phyloP scores from a whole-genome alignment of 305 asterid genomes.

The Fraxinus albicans region DNA sequence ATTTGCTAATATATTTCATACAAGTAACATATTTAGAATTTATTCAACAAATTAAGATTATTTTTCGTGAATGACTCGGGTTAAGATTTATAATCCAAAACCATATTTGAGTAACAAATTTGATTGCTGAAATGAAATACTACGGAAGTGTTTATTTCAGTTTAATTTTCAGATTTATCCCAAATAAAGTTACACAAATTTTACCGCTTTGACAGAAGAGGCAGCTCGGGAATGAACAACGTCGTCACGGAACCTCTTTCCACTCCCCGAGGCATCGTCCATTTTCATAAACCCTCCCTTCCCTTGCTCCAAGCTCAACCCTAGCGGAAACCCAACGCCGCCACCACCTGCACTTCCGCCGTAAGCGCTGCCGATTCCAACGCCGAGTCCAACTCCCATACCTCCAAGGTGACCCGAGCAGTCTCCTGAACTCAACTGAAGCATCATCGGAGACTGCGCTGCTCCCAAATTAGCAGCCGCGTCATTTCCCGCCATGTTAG shows the following conservation, averaged over 20 bases:
- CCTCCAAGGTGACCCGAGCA: slow-evolving; percentile 45
- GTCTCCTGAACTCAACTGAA: slow-evolving; percentile 9
- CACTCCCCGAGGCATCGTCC: slow-evolving; percentile 60
- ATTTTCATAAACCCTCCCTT: slow-evolving; percentile 62
- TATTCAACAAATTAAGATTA: not conserved
- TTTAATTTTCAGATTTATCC: slow-evolving; percentile 7
- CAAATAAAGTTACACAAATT: not conserved
- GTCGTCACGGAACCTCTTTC: slow-evolving; percentile 67
- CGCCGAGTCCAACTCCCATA: slow-evolving; percentile 44
- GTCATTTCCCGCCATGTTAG: slow-evolving; percentile 41
- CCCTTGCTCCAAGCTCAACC: slow-evolving; percentile 86
- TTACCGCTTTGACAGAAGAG: slow-evolving; percentile 57
- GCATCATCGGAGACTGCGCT: slow-evolving; percentile 29
- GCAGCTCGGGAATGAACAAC: slow-evolving; percentile 58
- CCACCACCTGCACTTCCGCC: slow-evolving; percentile 32
- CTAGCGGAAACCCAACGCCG: slow-evolving; percentile 64
- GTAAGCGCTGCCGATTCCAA: slow-evolving; percentile 35
- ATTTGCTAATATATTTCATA: not conserved
- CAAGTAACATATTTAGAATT: not conserved
- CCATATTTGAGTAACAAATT: not conserved
- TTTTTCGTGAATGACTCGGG: not conserved
- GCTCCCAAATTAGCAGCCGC: slow-evolving; percentile 22
- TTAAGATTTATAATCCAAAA: not conserved
- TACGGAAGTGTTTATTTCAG: not conserved
- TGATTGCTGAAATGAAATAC: not conserved